phyloP scores from a whole-genome alignment of 1,139 yeast genomes.

The Yamadazyma siamensis region DNA sequence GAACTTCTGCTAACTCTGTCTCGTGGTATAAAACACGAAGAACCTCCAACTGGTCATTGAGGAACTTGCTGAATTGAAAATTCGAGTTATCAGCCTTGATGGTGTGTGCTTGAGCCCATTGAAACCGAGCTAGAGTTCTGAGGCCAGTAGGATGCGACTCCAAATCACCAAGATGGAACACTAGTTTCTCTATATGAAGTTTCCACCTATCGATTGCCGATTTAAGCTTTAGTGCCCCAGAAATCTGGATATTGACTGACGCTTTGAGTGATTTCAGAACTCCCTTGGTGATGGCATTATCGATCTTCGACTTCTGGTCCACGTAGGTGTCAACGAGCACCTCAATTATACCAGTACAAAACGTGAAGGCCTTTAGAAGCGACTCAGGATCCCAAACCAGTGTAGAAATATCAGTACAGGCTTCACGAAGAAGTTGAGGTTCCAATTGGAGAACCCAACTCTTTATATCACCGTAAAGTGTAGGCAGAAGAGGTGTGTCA shows the following conservation, averaged over 20 bases:
- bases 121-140: conserved; percentile 19
- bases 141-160: neutral
- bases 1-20: too few relatives aligned
- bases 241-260: conserved; percentile 24
- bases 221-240: conserved; percentile 35
- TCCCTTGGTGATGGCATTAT: conserved; percentile 17
- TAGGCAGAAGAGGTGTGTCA: conserved; percentile 25
- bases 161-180: conserved; percentile 1
- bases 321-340: conserved; percentile 50
- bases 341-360: conserved; percentile 46
- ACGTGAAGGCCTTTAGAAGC: too few relatives aligned
- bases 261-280: conserved; percentile 21
- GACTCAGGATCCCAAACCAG: too few relatives aligned
- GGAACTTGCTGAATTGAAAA: conserved; percentile 28
- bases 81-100: conserved; percentile 29
- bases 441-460: conserved; percentile 39
- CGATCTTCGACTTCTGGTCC: conserved; percentile 25
- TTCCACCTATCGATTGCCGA: conserved; percentile 42
- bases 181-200: conserved; percentile 9
- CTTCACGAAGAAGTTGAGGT: too few relatives aligned
- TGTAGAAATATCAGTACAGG: too few relatives aligned
- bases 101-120: conserved; percentile 33
- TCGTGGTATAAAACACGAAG: too few relatives aligned
- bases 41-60: conserved; percentile 15
- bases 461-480: conserved; percentile 20